phyloP scores from a whole-genome alignment of 1,139 yeast genomes.

The Arxiozyma bovina region DNA sequence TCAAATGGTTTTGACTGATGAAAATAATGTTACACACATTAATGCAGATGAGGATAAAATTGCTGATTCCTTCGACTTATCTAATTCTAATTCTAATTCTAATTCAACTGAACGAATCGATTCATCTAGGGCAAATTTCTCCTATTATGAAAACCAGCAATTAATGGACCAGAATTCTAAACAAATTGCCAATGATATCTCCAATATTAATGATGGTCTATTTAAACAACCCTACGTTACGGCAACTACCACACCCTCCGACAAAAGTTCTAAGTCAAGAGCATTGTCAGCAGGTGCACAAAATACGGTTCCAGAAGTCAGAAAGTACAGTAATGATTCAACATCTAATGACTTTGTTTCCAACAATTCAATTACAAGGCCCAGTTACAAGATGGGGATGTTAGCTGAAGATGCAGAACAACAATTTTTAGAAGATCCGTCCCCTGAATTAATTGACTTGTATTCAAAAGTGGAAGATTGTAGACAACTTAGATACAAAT shows the following conservation, averaged over 20 bases:
- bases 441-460: constrained; percentile 60
- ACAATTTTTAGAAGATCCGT: constrained; percentile 53
- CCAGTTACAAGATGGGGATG: constrained; percentile 40
- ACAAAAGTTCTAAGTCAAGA: constrained; percentile 10
- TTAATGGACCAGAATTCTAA: constrained; percentile 27
- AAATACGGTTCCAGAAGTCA: constrained; percentile 22
- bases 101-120: background rate
- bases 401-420: constrained; percentile 58
- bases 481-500: constrained; percentile 67
- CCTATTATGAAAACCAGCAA: constrained; percentile 28
- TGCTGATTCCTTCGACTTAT: background rate
- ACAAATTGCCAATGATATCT: constrained; percentile 23
- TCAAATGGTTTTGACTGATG: background rate
- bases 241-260: background rate
- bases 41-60: constrained; percentile 7
- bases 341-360: constrained; percentile 8
- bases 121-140: constrained; percentile 22
- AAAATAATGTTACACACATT: constrained; percentile 4
- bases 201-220: background rate
- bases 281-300: constrained; percentile 26
- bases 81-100: background rate
- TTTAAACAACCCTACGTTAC: constrained; percentile 3
- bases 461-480: constrained; percentile 66
- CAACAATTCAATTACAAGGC: constrained; percentile 10
- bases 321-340: background rate